Conservation (phyloP, 2,329 filamentous ascomycete species). For the Emericellopsis atlantica region DNA sequence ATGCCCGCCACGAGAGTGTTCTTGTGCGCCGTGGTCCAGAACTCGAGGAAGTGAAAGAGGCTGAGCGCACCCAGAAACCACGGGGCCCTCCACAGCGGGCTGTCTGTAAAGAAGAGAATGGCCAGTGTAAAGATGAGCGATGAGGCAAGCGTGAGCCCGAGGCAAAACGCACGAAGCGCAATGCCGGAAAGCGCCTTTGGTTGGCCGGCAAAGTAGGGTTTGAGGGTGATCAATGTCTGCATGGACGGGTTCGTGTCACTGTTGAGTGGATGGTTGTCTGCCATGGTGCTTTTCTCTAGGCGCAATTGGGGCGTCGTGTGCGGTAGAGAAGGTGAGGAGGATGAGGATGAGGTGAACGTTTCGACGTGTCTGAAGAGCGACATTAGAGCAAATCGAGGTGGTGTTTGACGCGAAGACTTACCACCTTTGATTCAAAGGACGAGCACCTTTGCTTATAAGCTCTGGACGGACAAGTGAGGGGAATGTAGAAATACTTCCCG, state of each 20-base stretch:
- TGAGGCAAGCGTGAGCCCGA: constrained; percentile 29
- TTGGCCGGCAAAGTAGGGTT: constrained; percentile 28
- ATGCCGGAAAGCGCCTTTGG: constrained; percentile 47
- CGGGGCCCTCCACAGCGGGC: constrained; percentile 45
- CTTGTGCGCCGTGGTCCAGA: constrained; percentile 74
- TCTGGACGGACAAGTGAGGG: neutral
- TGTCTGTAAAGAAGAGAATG: constrained; percentile 12
- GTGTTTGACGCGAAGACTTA: no score
- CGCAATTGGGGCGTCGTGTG: constrained; percentile 5
- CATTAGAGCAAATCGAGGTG: neutral
- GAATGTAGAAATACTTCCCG: no score
- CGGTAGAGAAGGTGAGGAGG: neutral
- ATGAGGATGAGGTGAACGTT: neutral
- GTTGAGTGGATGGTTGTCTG: constrained; percentile 8
- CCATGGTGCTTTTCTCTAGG: no score
- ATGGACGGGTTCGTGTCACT: constrained; percentile 8
- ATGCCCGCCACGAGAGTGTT: constrained; percentile 65
- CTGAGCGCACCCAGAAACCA: constrained; percentile 59
- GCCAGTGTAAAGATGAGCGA: constrained; percentile 17
- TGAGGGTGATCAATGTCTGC: constrained; percentile 6
- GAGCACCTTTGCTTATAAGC: neutral
- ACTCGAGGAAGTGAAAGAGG: constrained; percentile 92
- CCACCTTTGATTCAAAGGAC: neutral
- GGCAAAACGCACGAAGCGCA: constrained; percentile 41
- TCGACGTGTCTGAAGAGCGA: neutral